Evolutionary conservation across 2,329 filamentous ascomycete genomes (phyloP), one percentile per base, ranked within the genome.

Genomic region (Acrodontium crateriforme): DNA sequence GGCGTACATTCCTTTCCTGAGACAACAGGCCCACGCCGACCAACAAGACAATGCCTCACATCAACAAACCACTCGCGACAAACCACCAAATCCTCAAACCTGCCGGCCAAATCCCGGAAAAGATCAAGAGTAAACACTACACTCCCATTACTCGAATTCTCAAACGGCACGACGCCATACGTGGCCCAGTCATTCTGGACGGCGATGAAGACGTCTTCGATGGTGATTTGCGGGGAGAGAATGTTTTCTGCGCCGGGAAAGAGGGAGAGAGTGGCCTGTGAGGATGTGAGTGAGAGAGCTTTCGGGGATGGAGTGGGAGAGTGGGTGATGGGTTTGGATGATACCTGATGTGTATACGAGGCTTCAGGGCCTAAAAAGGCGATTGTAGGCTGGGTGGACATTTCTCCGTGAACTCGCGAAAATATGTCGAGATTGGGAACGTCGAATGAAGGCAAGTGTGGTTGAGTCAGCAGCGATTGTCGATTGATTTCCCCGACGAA

Each of bases 101-200:
- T 55, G 22, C 54, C 56, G 20, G 71, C 59, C 15, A 78, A 65
- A 56, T 93, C 83, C 40, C 82, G 82, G 35, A 98, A 72, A 39
- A 87, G 71, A 55, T 94, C 85, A 14, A 95, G 69, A 0, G 85
- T 93, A 53, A 83, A 80, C 31, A 89, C 74, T 27, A 98, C 89
- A 30, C 78, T 77, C 46, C 89, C 89, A 55, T 95, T 93, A 50
- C 82, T 87, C 21, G 81, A 91, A 62, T 98, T 98, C 52, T 95
- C 87, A 55, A 93, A 85, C 5, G 89, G 89, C 2, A 94, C 79
- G 17, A 95, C 79, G 41, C 85, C 89, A 31, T 75, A 75, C 28
- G 67, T 56, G 1, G 71, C 71, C 24, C 60, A 50, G 32, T 70
- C 67, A 19, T 65, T 62, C 47, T 91, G 82, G 5, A 93, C 78